Percentiles rank a stretch among this genome's conserved stretches.
These are phyloP conservation scores for Phytopythium oedochilum DNA, from an alignment of 352 stramenopile genomes.

Conservation along the genomic window DNA sequence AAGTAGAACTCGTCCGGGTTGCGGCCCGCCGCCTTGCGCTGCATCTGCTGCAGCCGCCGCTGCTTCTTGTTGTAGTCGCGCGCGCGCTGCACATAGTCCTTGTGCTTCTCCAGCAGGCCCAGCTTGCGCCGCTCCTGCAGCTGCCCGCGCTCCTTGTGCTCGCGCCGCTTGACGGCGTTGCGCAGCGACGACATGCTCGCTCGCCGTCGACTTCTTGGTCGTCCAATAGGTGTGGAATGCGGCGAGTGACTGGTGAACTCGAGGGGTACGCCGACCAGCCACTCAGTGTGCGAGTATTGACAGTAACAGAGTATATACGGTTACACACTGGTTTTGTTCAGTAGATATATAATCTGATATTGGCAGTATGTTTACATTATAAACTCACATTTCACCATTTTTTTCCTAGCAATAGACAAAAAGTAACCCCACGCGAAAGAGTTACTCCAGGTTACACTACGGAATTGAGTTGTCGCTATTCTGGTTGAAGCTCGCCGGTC, in stretches of 20 bases:
- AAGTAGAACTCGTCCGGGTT: constrained; percentile 99
- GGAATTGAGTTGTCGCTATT: too few species aligned
- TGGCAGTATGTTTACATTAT: too few species aligned
- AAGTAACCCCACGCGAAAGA: too few species aligned
- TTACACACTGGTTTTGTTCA: too few species aligned
- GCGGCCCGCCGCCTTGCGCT: constrained; percentile 91
- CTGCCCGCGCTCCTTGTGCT: constrained; percentile 98
- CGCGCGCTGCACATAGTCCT: constrained; percentile 96
- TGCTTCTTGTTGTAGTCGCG: constrained; percentile 96
- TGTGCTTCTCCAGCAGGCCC: constrained; percentile 97
- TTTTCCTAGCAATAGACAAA: too few species aligned
- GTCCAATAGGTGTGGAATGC: background rate
- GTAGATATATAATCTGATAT: too few species aligned
- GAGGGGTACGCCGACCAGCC: background rate
- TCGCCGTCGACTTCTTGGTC: too few species aligned
- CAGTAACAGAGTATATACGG: too few species aligned
- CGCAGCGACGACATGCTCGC: constrained; percentile 85
- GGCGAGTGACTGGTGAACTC: background rate
- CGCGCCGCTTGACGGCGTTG: constrained; percentile 98
- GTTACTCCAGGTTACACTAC: too few species aligned
- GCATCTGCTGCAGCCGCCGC: constrained; percentile 82
- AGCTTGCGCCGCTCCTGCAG: constrained; percentile 90
- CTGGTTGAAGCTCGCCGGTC: too few species aligned
- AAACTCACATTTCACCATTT: too few species aligned
- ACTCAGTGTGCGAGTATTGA: too few species aligned